Base-by-base conservation (phyloP, 768 basidiomycete species). In the Amanita brunnescens region DNA sequence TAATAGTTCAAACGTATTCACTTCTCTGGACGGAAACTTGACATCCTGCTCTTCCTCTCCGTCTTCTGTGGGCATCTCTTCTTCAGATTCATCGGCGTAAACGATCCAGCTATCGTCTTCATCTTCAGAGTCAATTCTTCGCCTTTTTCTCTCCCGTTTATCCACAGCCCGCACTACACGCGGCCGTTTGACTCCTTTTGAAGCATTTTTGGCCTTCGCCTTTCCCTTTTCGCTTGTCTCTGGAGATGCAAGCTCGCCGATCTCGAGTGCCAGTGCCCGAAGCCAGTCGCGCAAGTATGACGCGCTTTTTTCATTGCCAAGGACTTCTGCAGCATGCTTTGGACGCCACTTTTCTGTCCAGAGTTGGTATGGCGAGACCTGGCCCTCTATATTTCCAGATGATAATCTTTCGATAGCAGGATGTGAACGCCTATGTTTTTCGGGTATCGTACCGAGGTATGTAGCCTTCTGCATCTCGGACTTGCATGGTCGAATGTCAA, bases 261-360 rank as follows among this genome's bases (percentile, higher is more conserved):
- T 64, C n/a, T 78, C 76, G 20, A 91, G 58, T 55, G 80, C 78
- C 10, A 89, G 74, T n/a, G 85, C 81, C 21, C 66, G 65, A 43
- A 94, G 71, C 91, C 91, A 94, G 46, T 86, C 79, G 34, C 85
- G 78, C 49, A 94, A 70, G 64, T 84, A 88, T 23, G 72, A 58
- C 0, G 91, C 85, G 44, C 79, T 77, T 7, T 65, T 62, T 62
- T 88, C 81, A 60, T 92, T 93, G 6, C 89, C 89, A 1, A 95
- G 70, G 3, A 92, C 80, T 54, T 93, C 79, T 20, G 77, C 74
- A 10, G 90, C 89, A 37, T 74, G 69, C 47, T 73, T 75, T 21
- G 92, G 92, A 16, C 78, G 80, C 78, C 86, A 93, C 58, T 78
- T 84, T 41, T 84, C 79, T 16, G 75, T 67, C 90, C 91, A 94